Evolutionary conservation across 345 rosid species (phyloP).

Genomic region (Eutrema yunnanense): DNA sequence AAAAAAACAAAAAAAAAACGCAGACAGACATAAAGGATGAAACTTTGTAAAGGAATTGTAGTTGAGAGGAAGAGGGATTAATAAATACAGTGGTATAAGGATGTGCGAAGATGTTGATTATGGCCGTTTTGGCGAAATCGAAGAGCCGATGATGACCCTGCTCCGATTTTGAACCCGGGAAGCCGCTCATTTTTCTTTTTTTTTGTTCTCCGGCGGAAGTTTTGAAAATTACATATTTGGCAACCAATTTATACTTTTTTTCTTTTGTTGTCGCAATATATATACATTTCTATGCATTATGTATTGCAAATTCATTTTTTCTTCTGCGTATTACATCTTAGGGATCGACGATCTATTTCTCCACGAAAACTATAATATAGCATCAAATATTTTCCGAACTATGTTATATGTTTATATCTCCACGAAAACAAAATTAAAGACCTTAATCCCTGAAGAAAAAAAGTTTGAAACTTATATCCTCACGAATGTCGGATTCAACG

Average conservation of each 20-base stretch:
- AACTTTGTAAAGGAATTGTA: conserved; percentile 1
- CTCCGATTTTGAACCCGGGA: conserved; percentile 48
- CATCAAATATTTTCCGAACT: too few relatives aligned
- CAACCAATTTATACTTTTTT: neutral
- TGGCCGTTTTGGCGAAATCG: conserved; percentile 77
- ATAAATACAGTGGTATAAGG: conserved; percentile 74
- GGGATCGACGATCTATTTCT: too few relatives aligned
- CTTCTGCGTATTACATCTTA: too few relatives aligned
- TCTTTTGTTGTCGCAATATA: neutral
- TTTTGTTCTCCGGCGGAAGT: neutral
- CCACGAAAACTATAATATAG: too few relatives aligned
- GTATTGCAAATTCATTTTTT: too few relatives aligned
- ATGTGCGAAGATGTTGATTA: conserved; percentile 77
- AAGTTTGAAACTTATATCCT: too few relatives aligned
- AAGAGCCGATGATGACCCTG: conserved; percentile 74
- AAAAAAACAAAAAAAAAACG: neutral
- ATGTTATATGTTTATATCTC: too few relatives aligned
- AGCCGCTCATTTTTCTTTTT: conserved; percentile 36
- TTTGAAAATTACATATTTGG: neutral
- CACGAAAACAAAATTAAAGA: too few relatives aligned
- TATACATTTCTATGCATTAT: neutral
- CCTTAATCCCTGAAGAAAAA: too few relatives aligned
- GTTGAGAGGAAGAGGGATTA: neutral
- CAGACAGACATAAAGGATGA: neutral
- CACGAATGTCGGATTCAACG: too few relatives aligned